Conservation (phyloP, 2,329 filamentous ascomycete species). For the Ophiocordyceps sinensis region DNA sequence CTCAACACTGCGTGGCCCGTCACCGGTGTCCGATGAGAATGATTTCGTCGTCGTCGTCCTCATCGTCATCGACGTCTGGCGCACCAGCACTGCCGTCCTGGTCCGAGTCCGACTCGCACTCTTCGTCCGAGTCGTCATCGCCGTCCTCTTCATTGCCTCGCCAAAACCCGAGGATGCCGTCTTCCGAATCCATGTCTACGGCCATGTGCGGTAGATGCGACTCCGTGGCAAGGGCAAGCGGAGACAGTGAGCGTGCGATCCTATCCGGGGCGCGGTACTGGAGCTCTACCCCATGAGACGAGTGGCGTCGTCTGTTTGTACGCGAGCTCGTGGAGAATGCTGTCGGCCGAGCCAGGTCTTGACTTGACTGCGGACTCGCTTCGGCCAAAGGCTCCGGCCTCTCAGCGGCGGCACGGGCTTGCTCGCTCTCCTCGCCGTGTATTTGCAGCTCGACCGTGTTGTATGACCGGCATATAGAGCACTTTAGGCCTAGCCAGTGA, state of each 20-base stretch:
- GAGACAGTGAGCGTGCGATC: constrained; percentile 30
- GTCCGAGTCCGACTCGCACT: constrained; percentile 32
- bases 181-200: constrained; percentile 32
- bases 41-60: constrained; percentile 36
- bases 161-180: constrained; percentile 46
- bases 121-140: constrained; percentile 32
- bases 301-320: constrained; percentile 21
- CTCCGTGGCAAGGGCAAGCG: constrained; percentile 14
- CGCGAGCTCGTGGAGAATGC: constrained; percentile 3
- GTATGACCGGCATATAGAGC: constrained; percentile 56
- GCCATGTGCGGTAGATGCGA: constrained; percentile 11
- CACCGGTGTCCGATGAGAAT: constrained; percentile 34
- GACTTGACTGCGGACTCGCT: background rate
- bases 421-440: constrained; percentile 25
- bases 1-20: constrained; percentile 2
- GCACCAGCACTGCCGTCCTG: constrained; percentile 10
- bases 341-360: constrained; percentile 9
- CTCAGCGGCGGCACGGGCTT: constrained; percentile 13
- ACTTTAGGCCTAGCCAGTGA: constrained; percentile 92
- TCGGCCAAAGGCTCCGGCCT: constrained; percentile 4
- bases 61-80: constrained; percentile 31
- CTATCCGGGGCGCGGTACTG: constrained; percentile 22
- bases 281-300: constrained; percentile 20
- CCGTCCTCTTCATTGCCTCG: constrained; percentile 30
- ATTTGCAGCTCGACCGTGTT: constrained; percentile 55